phyloP scores from a whole-genome alignment of 805 yeast genomes.

The Cyberlindnera xishuangbannaensis region DNA sequence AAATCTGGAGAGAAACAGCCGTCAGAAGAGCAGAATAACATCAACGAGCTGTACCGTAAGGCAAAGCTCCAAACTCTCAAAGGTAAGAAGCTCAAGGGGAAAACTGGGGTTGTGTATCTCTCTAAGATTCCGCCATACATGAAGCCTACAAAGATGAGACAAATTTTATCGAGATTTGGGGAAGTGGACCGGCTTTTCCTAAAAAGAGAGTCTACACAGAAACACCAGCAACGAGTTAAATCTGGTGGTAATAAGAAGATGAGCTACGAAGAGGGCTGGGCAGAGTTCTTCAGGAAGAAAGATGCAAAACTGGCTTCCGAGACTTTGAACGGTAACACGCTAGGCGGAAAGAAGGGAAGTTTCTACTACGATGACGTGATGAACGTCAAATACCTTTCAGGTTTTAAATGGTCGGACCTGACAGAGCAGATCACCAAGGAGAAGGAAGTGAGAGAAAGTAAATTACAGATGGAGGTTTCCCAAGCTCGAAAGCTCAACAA shows the following conservation, averaged over 20 bases:
- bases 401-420: slow-evolving; percentile 92
- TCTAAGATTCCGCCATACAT: slow-evolving; percentile 93
- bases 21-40: slow-evolving; percentile 22
- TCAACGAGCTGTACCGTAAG: slow-evolving; percentile 44
- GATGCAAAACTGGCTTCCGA: slow-evolving; percentile 86
- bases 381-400: slow-evolving; percentile 82
- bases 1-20: neutral
- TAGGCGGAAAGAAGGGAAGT: slow-evolving; percentile 89
- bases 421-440: slow-evolving; percentile 92
- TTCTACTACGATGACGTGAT: slow-evolving; percentile 92
- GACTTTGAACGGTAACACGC: slow-evolving; percentile 79
- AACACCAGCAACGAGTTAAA: slow-evolving; percentile 62
- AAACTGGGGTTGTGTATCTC: slow-evolving; percentile 89
- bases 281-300: slow-evolving; percentile 75
- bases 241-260: slow-evolving; percentile 90
- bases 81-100: slow-evolving; percentile 50
- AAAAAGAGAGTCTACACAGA: slow-evolving; percentile 74
- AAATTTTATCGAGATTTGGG: slow-evolving; percentile 77
- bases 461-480: slow-evolving; percentile 79
- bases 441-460: slow-evolving; percentile 81
- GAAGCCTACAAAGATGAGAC: slow-evolving; percentile 90
- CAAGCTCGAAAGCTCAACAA: slow-evolving; percentile 87
- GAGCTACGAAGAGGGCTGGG: slow-evolving; percentile 95
- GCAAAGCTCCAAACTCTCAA: slow-evolving; percentile 51
- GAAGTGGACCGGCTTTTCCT: slow-evolving; percentile 80